Percentiles rank a stretch among this genome's conserved stretches.
Conservation (phyloP, 73 alveolate genomes). For the Stentor coeruleus region DNA sequence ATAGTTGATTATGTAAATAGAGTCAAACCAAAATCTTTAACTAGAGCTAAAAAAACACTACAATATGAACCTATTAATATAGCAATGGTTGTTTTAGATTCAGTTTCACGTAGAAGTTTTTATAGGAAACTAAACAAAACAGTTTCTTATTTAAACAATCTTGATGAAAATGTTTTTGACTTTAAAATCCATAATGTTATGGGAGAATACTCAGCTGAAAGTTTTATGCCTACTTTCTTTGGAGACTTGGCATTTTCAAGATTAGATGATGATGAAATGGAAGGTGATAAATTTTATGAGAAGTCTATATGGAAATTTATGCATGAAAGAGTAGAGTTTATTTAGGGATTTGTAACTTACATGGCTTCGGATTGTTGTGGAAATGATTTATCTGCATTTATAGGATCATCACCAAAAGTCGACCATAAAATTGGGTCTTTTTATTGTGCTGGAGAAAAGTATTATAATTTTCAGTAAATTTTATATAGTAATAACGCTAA, state of each 20-base stretch:
- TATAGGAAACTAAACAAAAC: conserved; percentile 21
- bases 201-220: background rate
- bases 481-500: background rate
- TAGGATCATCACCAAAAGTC: conserved; percentile 3
- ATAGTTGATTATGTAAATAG: background rate
- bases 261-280: background rate
- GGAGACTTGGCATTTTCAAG: background rate
- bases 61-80: conserved; percentile 2
- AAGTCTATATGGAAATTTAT: background rate
- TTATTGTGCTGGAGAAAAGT: background rate
- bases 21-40: background rate
- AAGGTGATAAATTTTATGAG: background rate
- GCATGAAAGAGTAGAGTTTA: background rate
- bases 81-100: conserved; percentile 18
- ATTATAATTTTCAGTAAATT: background rate
- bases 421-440: conserved; percentile 7
- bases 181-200: background rate
- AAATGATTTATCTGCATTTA: background rate
- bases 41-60: conserved; percentile 3
- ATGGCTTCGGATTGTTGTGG: background rate
- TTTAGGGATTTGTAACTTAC: background rate
- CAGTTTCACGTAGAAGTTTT: conserved; percentile 22
- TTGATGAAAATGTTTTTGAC: background rate
- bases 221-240: conserved; percentile 13
- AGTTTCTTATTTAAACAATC: conserved; percentile 16